Evolutionary conservation across 805 yeast species (phyloP), one percentile per base, ranked within the genome.

Genomic region (Zygotorulaspora chibaensis): DNA sequence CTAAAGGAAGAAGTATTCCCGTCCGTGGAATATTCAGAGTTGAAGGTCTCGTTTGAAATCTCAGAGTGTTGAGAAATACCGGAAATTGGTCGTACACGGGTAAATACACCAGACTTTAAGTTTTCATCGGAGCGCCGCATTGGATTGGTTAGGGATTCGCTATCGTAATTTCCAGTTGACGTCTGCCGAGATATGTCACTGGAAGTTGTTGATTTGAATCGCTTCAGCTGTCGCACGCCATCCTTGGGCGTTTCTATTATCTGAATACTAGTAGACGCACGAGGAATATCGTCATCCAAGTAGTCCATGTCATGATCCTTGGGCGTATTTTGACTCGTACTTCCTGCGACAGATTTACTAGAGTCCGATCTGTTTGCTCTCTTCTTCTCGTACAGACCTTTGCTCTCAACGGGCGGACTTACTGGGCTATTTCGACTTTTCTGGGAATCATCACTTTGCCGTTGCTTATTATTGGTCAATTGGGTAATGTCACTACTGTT

Each of bases 1-100:
- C 42, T 41, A 13, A 45, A 36, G 8, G 54, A 51, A 3, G 55
- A 51, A 23, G 42, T 13, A 36, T 57, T 58, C 2, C 61, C 67
- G 30, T 65, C 63, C 3, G 76, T 74, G 0, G 82, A 76, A 35
- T 74, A 70, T 45, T 78, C 83, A 0, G 83, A 78, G 33, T 70
- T 63, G 3, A 72, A 70, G 0, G 81, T 75, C 35, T 67, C 62
- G 40, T 64, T 70, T 0, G 79, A 75, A n/a, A 73, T 65, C 2
- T 70, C 59, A 0, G 81, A 76, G 43, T 72, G 71, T 17, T 77
- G 74, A 0, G 84, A 79, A 1, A 78, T 58, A 33, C 72, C 69
- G 1, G 84, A 79, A 0, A 70, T 68, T 3, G 83, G 82, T 40
- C 83, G 63, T 25, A 67, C 46, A 50, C 60, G 57, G 48, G 48